Conservation (phyloP, 768 basidiomycete genomes). For the Sarcomyxa edulis region DNA sequence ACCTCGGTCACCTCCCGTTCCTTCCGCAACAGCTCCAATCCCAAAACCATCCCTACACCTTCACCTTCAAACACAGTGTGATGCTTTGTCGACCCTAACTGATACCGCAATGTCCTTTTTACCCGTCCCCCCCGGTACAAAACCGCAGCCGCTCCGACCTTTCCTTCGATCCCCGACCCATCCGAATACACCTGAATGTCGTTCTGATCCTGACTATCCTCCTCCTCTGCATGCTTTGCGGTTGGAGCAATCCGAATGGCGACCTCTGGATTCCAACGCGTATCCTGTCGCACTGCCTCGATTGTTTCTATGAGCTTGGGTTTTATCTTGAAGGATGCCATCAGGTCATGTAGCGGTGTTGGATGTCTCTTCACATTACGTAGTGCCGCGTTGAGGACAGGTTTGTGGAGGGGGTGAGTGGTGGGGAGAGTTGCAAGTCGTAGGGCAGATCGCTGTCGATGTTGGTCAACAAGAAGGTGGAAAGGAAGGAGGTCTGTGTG, state of each 20-base stretch:
- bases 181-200: conserved; percentile 7
- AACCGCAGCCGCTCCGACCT: conserved; percentile 6
- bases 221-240: conserved; percentile 1
- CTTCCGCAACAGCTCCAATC: conserved; percentile 16
- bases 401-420: conserved; percentile 14
- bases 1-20: conserved; percentile 1
- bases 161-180: conserved; percentile 4
- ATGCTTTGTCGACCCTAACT: conserved; percentile 14
- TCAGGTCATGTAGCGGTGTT: conserved; percentile 10
- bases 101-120: conserved; percentile 4
- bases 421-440: conserved; percentile 15
- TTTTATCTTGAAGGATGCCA: conserved; percentile 3
- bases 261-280: not conserved
- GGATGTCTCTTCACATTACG: conserved; percentile 5
- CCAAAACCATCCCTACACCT: conserved; percentile 20
- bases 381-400: conserved; percentile 2
- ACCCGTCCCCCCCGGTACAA: conserved; percentile 2
- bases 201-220: not conserved
- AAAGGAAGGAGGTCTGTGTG: conserved; percentile 17
- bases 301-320: conserved; percentile 8
- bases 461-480: conserved; percentile 11
- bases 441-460: conserved; percentile 10
- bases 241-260: too few relatives aligned
- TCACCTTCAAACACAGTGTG: conserved; percentile 27
- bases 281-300: not conserved